Percentiles rank a stretch among this genome's conserved stretches.
Conservation (phyloP, 768 basidiomycete species). For the Tulasnella sp. region DNA sequence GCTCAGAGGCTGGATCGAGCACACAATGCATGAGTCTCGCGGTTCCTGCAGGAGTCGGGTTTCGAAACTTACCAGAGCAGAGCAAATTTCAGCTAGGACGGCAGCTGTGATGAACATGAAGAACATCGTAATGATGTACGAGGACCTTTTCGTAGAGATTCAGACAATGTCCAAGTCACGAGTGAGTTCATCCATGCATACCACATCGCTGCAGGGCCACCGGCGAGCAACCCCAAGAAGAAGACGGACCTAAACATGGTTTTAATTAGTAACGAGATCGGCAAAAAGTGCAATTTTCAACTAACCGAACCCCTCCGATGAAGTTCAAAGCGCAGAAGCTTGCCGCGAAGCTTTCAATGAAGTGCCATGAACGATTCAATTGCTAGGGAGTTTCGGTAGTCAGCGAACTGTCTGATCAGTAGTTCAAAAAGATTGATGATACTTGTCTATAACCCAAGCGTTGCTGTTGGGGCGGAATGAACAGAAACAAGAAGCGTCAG, state of each 20-base stretch:
- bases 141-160: constrained; percentile 60
- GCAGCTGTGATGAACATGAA: constrained; percentile 89
- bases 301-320: constrained; percentile 80
- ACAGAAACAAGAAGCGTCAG: constrained; percentile 53
- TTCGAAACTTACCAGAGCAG: constrained; percentile 56
- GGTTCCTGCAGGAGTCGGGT: neutral
- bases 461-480: constrained; percentile 51
- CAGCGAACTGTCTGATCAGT: constrained; percentile 36
- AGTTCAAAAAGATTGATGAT: neutral
- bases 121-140: constrained; percentile 76
- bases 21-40: neutral
- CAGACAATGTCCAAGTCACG: neutral
- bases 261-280: constrained; percentile 23
- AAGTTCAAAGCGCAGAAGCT: constrained; percentile 91
- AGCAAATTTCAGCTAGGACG: constrained; percentile 88
- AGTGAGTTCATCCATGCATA: constrained; percentile 41
- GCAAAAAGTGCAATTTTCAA: constrained; percentile 22
- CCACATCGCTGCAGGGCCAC: constrained; percentile 88
- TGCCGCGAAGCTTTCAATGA: constrained; percentile 83
- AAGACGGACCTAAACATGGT: constrained; percentile 60
- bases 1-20: constrained; percentile 56
- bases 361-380: constrained; percentile 83
- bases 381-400: constrained; percentile 52
- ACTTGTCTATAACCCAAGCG: constrained; percentile 82
- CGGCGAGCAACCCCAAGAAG: constrained; percentile 80